Evolutionary conservation across 805 yeast species (phyloP).

Genomic region (Suhomyces sp.): DNA sequence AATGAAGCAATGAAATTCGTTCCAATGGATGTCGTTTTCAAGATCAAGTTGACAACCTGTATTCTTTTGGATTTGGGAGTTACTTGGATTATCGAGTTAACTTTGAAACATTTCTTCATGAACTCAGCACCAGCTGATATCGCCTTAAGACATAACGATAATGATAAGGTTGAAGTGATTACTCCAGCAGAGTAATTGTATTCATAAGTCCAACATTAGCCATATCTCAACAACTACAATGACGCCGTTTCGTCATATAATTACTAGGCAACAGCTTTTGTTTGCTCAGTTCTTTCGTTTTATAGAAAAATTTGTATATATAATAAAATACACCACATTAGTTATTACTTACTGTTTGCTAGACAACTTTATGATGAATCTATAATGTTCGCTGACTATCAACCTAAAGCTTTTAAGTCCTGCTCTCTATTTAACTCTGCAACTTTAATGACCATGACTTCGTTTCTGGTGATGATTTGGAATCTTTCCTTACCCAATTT

Average conservation of each 20-base stretch:
- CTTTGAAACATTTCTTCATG: slow-evolving; percentile 83
- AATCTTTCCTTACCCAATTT: slow-evolving; percentile 18
- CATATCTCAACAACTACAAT: too few relatives aligned
- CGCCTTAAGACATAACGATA: slow-evolving; percentile 57
- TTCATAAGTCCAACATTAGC: too few relatives aligned
- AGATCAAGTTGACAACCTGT: slow-evolving; percentile 68
- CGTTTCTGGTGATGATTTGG: slow-evolving; percentile 21
- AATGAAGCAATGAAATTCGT: slow-evolving; percentile 92
- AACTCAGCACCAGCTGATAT: slow-evolving; percentile 92
- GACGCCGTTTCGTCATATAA: too few relatives aligned
- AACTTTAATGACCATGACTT: slow-evolving; percentile 26
- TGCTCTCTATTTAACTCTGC: slow-evolving; percentile 23
- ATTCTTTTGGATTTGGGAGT: slow-evolving; percentile 75
- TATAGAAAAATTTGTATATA: slow-evolving; percentile 2
- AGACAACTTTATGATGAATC: background rate
- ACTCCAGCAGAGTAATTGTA: too few relatives aligned
- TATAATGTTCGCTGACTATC: too few relatives aligned
- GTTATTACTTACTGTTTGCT: background rate
- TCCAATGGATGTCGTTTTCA: slow-evolving; percentile 74
- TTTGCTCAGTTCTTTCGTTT: background rate
- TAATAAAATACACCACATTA: background rate
- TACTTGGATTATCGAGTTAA: slow-evolving; percentile 74
- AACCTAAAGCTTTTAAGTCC: slow-evolving; percentile 23
- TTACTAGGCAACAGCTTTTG: too few relatives aligned
- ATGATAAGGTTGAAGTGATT: slow-evolving; percentile 13